Conservation (phyloP, 495 filamentous ascomycete genomes). For the Daldinia concentrica region DNA sequence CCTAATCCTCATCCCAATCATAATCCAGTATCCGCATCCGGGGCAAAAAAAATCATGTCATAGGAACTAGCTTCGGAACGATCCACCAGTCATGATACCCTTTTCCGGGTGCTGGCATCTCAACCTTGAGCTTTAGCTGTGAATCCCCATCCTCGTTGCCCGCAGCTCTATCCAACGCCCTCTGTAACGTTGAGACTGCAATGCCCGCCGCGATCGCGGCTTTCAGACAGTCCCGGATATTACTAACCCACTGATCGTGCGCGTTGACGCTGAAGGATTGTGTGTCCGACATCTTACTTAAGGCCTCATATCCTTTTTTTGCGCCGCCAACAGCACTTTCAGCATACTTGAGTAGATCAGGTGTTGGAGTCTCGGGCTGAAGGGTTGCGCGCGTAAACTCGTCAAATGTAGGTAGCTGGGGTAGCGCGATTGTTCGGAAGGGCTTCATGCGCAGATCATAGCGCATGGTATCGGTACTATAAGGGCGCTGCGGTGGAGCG, state of each 20-base stretch:
- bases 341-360: slow-evolving; percentile 67
- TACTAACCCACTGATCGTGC: slow-evolving; percentile 66
- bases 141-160: slow-evolving; percentile 20
- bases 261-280: slow-evolving; percentile 59
- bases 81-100: slow-evolving; percentile 81
- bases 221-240: slow-evolving; percentile 67
- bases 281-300: slow-evolving; percentile 58
- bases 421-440: slow-evolving; percentile 74
- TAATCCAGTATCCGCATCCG: background rate
- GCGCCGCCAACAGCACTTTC: slow-evolving; percentile 67
- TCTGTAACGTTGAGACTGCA: slow-evolving; percentile 66
- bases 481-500: slow-evolving; percentile 67
- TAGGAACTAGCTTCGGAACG: slow-evolving; percentile 67
- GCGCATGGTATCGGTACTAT: slow-evolving; percentile 72
- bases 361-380: slow-evolving; percentile 49
- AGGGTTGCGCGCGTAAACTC: slow-evolving; percentile 60
- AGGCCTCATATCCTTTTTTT: slow-evolving; percentile 70
- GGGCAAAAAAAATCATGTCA: slow-evolving; percentile 2
- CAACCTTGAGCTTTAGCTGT: slow-evolving; percentile 50
- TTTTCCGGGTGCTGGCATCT: slow-evolving; percentile 64
- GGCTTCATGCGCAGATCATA: slow-evolving; percentile 94
- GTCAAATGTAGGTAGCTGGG: slow-evolving; percentile 73
- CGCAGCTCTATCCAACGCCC: slow-evolving; percentile 45
- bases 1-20: background rate
- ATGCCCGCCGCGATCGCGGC: slow-evolving; percentile 74